These are phyloP conservation scores for Lodderomyces jiufengensis DNA, from an alignment of 1,139 yeast genomes.

Conservation along the genomic window DNA sequence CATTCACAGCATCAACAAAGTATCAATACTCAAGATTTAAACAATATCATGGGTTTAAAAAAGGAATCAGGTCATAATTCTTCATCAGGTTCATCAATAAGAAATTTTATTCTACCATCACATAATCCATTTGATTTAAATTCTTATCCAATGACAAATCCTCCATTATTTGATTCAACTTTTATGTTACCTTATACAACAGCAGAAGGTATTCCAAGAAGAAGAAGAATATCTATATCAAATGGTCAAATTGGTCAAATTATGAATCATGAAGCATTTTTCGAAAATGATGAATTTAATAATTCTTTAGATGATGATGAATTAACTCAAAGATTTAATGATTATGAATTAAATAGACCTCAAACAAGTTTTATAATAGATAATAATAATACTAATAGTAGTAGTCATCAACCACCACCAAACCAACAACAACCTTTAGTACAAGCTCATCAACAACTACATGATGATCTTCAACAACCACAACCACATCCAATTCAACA, in stretches of 20 bases:
- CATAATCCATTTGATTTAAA: slow-evolving; percentile 40
- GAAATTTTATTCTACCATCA: slow-evolving; percentile 10
- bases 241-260: slow-evolving; percentile 79
- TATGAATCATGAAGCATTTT: slow-evolving; percentile 44
- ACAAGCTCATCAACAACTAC: background rate
- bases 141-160: slow-evolving; percentile 60
- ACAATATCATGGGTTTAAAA: slow-evolving; percentile 1
- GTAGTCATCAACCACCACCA: slow-evolving; percentile 1
- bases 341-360: slow-evolving; percentile 10
- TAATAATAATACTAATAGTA: background rate
- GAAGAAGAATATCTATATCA: slow-evolving; percentile 67
- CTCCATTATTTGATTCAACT: slow-evolving; percentile 59
- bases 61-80: too few species aligned
- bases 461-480: background rate
- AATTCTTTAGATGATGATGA: slow-evolving; percentile 9
- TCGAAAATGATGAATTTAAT: slow-evolving; percentile 19
- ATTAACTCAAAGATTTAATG: slow-evolving; percentile 8
- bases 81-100: slow-evolving; percentile 1
- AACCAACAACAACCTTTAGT: slow-evolving; percentile 1
- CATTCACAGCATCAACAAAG: slow-evolving; percentile 2
- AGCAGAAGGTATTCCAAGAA: slow-evolving; percentile 41
- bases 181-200: slow-evolving; percentile 39
- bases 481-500: slow-evolving; percentile 4
- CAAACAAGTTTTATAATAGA: slow-evolving; percentile 6
- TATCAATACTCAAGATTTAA: background rate